phyloP scores from a whole-genome alignment of 1,284 basidiomycete genomes.

The Ceratobasidium sp. region DNA sequence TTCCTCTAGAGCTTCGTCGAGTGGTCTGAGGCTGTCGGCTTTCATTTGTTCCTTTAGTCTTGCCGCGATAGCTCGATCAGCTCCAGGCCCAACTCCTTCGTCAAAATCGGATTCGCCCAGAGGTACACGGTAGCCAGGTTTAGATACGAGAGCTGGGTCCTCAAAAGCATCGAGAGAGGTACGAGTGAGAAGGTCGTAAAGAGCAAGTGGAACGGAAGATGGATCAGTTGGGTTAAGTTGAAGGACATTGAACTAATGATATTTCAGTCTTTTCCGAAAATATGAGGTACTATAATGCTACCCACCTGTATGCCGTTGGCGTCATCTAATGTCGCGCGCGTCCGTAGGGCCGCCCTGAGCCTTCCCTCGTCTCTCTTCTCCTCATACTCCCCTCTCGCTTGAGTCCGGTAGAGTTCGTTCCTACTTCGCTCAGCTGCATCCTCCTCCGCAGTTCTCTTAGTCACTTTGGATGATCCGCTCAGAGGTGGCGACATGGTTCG shows the following conservation, averaged over 20 bases:
- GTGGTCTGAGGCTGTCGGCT: slow-evolving; percentile 41
- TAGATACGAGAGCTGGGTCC: not conserved
- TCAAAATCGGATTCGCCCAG: slow-evolving; percentile 30
- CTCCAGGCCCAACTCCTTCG: slow-evolving; percentile 21
- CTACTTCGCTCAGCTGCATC: slow-evolving; percentile 46
- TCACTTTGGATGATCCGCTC: slow-evolving; percentile 72
- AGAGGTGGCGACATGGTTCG: slow-evolving; percentile 54
- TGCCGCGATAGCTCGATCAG: slow-evolving; percentile 26
- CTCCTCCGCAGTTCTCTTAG: slow-evolving; percentile 70
- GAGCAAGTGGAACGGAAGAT: slow-evolving; percentile 70
- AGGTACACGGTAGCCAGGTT: slow-evolving; percentile 11
- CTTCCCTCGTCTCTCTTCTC: slow-evolving; percentile 75
- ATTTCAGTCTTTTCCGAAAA: slow-evolving; percentile 3
- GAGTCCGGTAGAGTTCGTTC: slow-evolving; percentile 70
- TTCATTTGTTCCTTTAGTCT: slow-evolving; percentile 43
- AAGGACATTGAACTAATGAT: slow-evolving; percentile 75
- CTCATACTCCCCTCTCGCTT: slow-evolving; percentile 74
- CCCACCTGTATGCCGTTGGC: slow-evolving; percentile 68
- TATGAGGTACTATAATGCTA: slow-evolving; percentile 25
- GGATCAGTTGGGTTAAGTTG: slow-evolving; percentile 74
- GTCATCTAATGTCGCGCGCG: slow-evolving; percentile 77
- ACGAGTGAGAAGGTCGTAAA: slow-evolving; percentile 59
- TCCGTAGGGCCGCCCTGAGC: slow-evolving; percentile 72
- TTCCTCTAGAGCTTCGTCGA: slow-evolving; percentile 34
- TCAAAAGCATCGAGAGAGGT: slow-evolving; percentile 11